Percentiles rank a stretch among this genome's conserved stretches.
Evolutionary conservation across 2,329 filamentous ascomycete species (phyloP).

Genomic region (Colletotrichum salicis): DNA sequence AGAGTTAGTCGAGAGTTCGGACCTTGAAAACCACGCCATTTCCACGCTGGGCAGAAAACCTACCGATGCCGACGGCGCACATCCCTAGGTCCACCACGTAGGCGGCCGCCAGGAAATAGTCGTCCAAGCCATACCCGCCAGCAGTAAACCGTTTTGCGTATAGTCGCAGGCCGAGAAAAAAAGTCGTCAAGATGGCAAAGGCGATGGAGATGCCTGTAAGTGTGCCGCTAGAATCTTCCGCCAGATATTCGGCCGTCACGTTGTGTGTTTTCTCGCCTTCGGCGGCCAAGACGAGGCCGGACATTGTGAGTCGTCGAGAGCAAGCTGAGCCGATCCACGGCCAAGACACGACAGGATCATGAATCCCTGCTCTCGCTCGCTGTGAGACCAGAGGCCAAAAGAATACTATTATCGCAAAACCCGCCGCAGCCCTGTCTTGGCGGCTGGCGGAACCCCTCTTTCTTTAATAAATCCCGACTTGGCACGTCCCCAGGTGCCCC

Average conservation of each 20-base stretch:
- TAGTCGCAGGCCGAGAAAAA: constrained; percentile 26
- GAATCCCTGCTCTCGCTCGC: background rate
- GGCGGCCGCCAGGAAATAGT: constrained; percentile 30
- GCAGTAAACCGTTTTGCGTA: constrained; percentile 31
- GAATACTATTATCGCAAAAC: background rate
- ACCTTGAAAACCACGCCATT: background rate
- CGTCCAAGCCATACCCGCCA: constrained; percentile 28
- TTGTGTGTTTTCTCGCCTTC: background rate
- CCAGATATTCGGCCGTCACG: constrained; percentile 24
- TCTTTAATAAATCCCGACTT: constrained; percentile 24
- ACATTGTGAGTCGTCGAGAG: constrained; percentile 12
- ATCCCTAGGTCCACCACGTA: constrained; percentile 30
- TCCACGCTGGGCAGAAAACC: background rate
- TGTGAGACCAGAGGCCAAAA: background rate
- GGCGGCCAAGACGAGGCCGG: constrained; percentile 6
- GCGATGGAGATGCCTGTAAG: constrained; percentile 39
- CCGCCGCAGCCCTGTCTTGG: constrained; percentile 7
- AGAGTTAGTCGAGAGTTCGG: constrained; percentile 1
- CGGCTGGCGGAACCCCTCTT: constrained; percentile 13
- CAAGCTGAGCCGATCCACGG: constrained; percentile 30
- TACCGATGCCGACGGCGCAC: constrained; percentile 32
- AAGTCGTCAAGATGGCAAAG: constrained; percentile 26
- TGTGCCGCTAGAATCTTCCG: constrained; percentile 25
- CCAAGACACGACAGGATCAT: constrained; percentile 28
- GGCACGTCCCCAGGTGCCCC: background rate